Evolutionary conservation across 345 rosid genomes (phyloP).

Genomic region (Eutrema japonicum): DNA sequence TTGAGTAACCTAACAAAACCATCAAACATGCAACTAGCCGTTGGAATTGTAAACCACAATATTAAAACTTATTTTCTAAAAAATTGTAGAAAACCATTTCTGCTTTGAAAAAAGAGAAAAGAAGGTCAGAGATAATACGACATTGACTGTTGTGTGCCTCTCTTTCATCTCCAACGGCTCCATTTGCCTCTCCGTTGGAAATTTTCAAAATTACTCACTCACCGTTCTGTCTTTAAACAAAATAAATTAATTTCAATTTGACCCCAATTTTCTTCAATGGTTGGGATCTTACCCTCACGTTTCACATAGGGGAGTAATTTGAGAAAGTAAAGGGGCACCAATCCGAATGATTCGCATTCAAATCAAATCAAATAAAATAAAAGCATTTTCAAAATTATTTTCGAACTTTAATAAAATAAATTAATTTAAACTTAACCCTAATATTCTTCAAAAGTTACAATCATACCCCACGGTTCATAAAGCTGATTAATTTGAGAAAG

Average conservation of each 20-base stretch:
- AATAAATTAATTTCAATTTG: background rate
- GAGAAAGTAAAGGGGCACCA: background rate
- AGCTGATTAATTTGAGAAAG: background rate
- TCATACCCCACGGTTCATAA: background rate
- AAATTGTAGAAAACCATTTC: background rate
- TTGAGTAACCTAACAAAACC: background rate
- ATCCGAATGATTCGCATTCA: background rate
- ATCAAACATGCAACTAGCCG: slow-evolving; percentile 21
- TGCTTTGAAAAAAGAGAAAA: slow-evolving; percentile 15
- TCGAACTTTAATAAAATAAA: background rate
- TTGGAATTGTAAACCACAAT: slow-evolving; percentile 21
- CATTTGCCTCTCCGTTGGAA: background rate
- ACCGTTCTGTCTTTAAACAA: background rate
- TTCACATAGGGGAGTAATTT: background rate
- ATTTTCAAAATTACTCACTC: slow-evolving; percentile 7
- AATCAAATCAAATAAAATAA: too few relatives aligned
- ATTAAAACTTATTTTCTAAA: background rate
- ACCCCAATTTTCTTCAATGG: background rate
- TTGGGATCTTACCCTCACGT: background rate
- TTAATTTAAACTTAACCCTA: background rate
- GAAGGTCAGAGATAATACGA: slow-evolving; percentile 9
- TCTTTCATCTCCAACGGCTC: slow-evolving; percentile 27
- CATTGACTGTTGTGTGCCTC: slow-evolving; percentile 28
- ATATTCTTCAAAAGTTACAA: background rate
- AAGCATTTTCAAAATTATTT: background rate